These are phyloP conservation scores for Eucalyptus marginata DNA, from an alignment of 345 rosid genomes.

Conservation along the genomic window DNA sequence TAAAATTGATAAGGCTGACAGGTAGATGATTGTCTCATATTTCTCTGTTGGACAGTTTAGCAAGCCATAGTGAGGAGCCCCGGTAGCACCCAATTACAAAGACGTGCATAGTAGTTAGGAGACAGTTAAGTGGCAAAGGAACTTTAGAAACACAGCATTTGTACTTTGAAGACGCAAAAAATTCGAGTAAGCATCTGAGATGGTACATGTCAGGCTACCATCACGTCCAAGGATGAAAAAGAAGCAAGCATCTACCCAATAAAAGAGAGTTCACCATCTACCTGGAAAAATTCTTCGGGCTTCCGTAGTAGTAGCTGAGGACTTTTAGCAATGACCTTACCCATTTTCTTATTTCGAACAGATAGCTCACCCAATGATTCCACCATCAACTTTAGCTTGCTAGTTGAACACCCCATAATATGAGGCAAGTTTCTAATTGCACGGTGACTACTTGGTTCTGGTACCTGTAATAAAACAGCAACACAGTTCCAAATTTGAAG, in stretches of 20 bases:
- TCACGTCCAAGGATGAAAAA: not conserved
- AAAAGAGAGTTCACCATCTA: not conserved
- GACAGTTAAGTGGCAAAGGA: not conserved
- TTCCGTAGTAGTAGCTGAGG: conserved; percentile 72
- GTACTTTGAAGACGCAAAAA: not conserved
- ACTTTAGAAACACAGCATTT: not conserved
- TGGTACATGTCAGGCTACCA: not conserved
- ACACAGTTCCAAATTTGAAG: not conserved
- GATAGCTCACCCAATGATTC: conserved; percentile 39
- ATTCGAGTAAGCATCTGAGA: not conserved
- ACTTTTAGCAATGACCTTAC: conserved; percentile 57
- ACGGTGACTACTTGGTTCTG: conserved; percentile 31
- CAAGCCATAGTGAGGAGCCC: not conserved
- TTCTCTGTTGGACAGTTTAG: not conserved
- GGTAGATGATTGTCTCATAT: not conserved
- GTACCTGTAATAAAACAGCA: conserved; percentile 24
- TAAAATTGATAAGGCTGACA: not conserved
- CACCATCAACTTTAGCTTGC: conserved; percentile 48
- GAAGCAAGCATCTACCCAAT: not conserved
- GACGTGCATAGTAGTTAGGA: not conserved
- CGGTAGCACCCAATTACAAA: not conserved
- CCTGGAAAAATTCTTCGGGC: conserved; percentile 65
- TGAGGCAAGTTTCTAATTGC: conserved; percentile 79
- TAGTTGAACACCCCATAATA: conserved; percentile 64
- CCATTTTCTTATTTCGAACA: conserved; percentile 52